Conservation (phyloP, 108 stramenopile species). For the Asterionellopsis glacialis region DNA sequence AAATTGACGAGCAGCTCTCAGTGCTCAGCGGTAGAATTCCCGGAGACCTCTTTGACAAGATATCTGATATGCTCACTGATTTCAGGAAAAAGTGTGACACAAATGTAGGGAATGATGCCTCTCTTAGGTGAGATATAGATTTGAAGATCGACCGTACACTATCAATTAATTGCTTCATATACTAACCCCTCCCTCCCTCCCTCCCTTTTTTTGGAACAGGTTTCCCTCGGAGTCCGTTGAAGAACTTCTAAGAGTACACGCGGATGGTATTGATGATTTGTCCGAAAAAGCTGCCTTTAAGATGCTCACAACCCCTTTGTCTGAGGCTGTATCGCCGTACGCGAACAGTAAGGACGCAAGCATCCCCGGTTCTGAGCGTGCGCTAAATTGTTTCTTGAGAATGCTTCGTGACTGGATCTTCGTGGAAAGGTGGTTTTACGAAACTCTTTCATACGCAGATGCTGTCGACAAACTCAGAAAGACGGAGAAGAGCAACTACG, state of each 20-base stretch:
- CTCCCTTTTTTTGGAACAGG: conserved; percentile 20
- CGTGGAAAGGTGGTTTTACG: conserved; percentile 86
- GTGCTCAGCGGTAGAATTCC: conserved; percentile 91
- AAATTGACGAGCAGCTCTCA: conserved; percentile 93
- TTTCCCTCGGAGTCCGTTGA: conserved; percentile 77
- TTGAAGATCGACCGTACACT: neutral
- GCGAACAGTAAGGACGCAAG: conserved; percentile 48
- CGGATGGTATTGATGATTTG: conserved; percentile 40
- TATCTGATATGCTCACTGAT: conserved; percentile 48
- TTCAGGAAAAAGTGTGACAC: conserved; percentile 33
- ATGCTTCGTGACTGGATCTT: conserved; percentile 79
- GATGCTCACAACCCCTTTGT: conserved; percentile 60
- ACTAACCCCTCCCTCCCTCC: neutral
- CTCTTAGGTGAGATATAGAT: conserved; percentile 24
- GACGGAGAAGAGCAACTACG: conserved; percentile 58
- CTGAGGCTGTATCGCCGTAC: conserved; percentile 67
- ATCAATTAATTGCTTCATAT: neutral
- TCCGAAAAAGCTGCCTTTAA: conserved; percentile 60
- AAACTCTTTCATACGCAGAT: conserved; percentile 83
- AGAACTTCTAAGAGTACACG: conserved; percentile 38
- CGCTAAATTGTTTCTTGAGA: conserved; percentile 50
- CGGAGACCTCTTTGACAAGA: conserved; percentile 47
- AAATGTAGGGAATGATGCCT: conserved; percentile 18
- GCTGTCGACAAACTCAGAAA: conserved; percentile 85
- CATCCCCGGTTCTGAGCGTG: conserved; percentile 81